phyloP scores from a whole-genome alignment of 768 basidiomycete genomes.

The Serpula lacrymans region DNA sequence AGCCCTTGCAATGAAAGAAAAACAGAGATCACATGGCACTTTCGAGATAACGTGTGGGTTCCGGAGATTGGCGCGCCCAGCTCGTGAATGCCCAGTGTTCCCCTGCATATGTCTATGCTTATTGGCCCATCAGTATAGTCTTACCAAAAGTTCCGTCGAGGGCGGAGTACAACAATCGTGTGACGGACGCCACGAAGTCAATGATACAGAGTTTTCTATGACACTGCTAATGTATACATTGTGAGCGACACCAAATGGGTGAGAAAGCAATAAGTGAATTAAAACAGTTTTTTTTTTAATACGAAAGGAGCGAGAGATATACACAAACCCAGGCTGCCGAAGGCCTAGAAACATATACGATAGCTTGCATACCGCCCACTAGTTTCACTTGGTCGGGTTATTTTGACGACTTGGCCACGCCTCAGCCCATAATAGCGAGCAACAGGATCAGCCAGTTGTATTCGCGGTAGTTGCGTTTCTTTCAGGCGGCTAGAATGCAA shows the following conservation, averaged over 20 bases:
- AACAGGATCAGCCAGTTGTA: slow-evolving; percentile 96
- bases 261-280: slow-evolving; percentile 1
- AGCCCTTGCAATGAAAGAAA: too few relatives aligned
- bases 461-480: slow-evolving; percentile 96
- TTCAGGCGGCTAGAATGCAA: slow-evolving; percentile 74
- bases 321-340: not conserved
- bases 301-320: not conserved
- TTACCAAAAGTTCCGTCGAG: too few relatives aligned
- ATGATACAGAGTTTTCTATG: too few relatives aligned
- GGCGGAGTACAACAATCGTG: too few relatives aligned
- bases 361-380: slow-evolving; percentile 92
- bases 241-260: not conserved
- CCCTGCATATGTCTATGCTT: too few relatives aligned
- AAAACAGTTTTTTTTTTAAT: too few relatives aligned
- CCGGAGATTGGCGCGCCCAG: too few relatives aligned
- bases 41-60: too few relatives aligned
- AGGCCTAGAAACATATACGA: slow-evolving; percentile 76
- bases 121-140: too few relatives aligned
- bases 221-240: not conserved
- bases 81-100: too few relatives aligned
- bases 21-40: too few relatives aligned
- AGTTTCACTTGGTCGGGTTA: slow-evolving; percentile 95
- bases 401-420: slow-evolving; percentile 97
- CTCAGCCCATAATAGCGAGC: slow-evolving; percentile 96
- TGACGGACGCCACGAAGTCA: too few relatives aligned